phyloP scores from a whole-genome alignment of 306 rosid species.

The Chamaecrista fasciculata region DNA sequence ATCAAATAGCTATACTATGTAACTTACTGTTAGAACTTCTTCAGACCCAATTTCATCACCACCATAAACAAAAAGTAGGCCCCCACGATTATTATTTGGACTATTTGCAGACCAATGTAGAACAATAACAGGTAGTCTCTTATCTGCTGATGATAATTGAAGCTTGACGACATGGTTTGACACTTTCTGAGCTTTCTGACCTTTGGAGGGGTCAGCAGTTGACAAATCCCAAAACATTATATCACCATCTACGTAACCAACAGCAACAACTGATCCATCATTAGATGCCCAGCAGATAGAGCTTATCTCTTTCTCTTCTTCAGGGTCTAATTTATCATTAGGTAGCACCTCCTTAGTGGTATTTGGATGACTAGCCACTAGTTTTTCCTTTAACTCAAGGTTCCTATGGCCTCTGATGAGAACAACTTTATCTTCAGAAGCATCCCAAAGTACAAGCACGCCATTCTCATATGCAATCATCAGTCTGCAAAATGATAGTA shows the following conservation, averaged over 20 bases:
- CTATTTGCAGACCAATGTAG: conserved; percentile 58
- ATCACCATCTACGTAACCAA: conserved; percentile 92
- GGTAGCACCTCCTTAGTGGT: conserved; percentile 35
- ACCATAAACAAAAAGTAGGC: conserved; percentile 79
- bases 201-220: conserved; percentile 40
- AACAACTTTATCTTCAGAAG: conserved; percentile 67
- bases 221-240: conserved; percentile 82
- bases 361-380: conserved; percentile 36
- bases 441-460: conserved; percentile 81
- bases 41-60: conserved; percentile 83
- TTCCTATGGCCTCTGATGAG: conserved; percentile 66
- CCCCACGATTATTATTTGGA: conserved; percentile 39
- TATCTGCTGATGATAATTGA: conserved; percentile 61
- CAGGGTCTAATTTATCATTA: conserved; percentile 42
- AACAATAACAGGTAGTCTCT: conserved; percentile 73
- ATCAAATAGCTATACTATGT: conserved; percentile 26
- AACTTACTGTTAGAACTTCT: conserved; percentile 73
- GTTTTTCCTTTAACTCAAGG: conserved; percentile 47
- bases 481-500: conserved; percentile 55
- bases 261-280: conserved; percentile 69
- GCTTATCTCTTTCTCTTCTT: conserved; percentile 74
- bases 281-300: conserved; percentile 81
- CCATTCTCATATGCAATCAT: conserved; percentile 84
- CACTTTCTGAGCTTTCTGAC: conserved; percentile 39
- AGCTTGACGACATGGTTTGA: conserved; percentile 64